Evolutionary conservation across 768 basidiomycete species (phyloP).

Genomic region (Suillus cothurnatus): DNA sequence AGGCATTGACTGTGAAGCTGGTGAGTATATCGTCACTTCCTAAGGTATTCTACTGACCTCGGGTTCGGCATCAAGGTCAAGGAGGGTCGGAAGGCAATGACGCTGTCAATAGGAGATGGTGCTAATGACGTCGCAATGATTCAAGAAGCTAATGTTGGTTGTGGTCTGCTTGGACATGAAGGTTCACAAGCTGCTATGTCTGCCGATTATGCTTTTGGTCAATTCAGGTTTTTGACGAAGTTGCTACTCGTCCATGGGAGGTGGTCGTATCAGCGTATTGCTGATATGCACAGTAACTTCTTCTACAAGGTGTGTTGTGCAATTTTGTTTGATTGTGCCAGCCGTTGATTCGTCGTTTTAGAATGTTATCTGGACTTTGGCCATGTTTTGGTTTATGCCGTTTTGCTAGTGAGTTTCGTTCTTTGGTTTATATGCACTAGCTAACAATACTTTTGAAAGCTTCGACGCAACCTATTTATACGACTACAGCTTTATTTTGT

Average conservation of each 20-base stretch:
- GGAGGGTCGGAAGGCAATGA: conserved; percentile 95
- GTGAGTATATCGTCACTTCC: conserved; percentile 43
- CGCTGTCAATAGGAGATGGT: conserved; percentile 93
- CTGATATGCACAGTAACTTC: conserved; percentile 97
- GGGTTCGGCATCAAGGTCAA: conserved; percentile 64
- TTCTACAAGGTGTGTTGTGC: conserved; percentile 84
- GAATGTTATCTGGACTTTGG: conserved; percentile 93
- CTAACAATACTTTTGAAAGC: conserved; percentile 42
- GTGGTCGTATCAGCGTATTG: conserved; percentile 95
- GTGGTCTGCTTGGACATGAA: conserved; percentile 90
- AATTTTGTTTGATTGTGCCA: neutral
- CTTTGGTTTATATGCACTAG: conserved; percentile 6
- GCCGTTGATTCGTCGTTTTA: conserved; percentile 30
- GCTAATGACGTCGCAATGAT: conserved; percentile 99
- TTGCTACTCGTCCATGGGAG: conserved; percentile 92
- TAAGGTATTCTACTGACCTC: conserved; percentile 9
- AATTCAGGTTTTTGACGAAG: conserved; percentile 93
- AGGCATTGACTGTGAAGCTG: conserved; percentile 94
- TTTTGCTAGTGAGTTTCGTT: conserved; percentile 69
- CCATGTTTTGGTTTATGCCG: conserved; percentile 92
- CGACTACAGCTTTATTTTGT: conserved; percentile 90
- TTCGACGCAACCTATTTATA: conserved; percentile 96
- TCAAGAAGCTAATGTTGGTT: conserved; percentile 98
- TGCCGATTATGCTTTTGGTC: conserved; percentile 97
- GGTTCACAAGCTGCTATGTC: conserved; percentile 99